Percentiles rank a stretch among this genome's conserved stretches.
phyloP scores from a whole-genome alignment of 2,329 filamentous ascomycete genomes.

The Purpureocillium takamizusanense region DNA sequence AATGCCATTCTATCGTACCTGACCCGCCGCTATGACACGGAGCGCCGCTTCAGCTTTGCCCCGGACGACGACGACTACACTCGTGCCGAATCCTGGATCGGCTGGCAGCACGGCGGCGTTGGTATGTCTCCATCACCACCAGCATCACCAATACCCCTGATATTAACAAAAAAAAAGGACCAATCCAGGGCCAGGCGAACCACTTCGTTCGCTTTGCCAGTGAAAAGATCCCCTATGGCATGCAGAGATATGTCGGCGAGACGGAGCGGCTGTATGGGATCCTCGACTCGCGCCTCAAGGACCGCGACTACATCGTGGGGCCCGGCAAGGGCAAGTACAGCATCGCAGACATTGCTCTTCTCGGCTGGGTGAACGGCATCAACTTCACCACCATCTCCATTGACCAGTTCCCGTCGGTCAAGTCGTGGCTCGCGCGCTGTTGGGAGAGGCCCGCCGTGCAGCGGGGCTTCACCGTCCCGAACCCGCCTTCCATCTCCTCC shows the following conservation, averaged over 20 bases:
- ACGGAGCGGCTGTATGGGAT: constrained; percentile 65
- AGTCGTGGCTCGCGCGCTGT: constrained; percentile 66
- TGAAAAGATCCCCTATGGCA: constrained; percentile 60
- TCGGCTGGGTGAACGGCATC: constrained; percentile 56
- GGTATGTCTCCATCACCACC: constrained; percentile 14
- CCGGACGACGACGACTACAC: constrained; percentile 28
- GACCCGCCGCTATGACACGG: constrained; percentile 60
- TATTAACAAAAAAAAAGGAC: constrained; percentile 15
- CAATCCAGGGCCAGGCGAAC: constrained; percentile 66
- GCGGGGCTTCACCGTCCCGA: constrained; percentile 63
- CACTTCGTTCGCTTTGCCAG: constrained; percentile 63
- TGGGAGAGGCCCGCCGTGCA: constrained; percentile 58
- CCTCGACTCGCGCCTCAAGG: constrained; percentile 54
- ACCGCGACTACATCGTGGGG: constrained; percentile 45
- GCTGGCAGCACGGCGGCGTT: constrained; percentile 66
- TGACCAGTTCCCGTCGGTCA: constrained; percentile 60
- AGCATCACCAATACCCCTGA: no score
- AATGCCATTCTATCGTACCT: constrained; percentile 68
- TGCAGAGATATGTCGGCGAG: constrained; percentile 69
- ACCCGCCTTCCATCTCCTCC: constrained; percentile 31
- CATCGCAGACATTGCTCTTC: constrained; percentile 64
- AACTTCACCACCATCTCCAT: constrained; percentile 30
- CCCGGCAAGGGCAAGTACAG: constrained; percentile 44
- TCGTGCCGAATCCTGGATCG: constrained; percentile 40
- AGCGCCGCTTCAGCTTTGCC: constrained; percentile 30